Evolutionary conservation across 805 yeast species (phyloP).

Genomic region (Lipomyces mesembrius): DNA sequence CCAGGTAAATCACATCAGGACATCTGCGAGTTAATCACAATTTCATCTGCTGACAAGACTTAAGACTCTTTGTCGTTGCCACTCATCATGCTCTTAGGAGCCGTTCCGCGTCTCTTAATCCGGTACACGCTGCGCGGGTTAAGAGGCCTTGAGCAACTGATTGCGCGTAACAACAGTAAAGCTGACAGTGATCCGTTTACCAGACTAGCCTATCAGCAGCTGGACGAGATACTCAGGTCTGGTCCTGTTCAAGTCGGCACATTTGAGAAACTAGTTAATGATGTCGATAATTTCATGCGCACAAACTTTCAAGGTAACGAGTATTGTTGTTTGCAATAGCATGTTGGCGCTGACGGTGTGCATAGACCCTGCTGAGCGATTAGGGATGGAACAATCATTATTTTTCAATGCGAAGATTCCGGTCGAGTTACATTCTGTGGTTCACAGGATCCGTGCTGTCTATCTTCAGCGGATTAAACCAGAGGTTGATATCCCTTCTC

Average conservation of each 20-base stretch:
- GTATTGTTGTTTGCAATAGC: not conserved
- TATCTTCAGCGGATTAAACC: constrained; percentile 52
- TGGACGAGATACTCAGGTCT: constrained; percentile 41
- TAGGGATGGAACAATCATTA: constrained; percentile 63
- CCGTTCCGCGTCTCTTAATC: constrained; percentile 46
- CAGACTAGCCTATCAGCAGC: constrained; percentile 40
- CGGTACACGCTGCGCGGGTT: constrained; percentile 48
- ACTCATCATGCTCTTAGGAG: constrained; percentile 45
- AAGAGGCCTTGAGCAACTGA: constrained; percentile 46
- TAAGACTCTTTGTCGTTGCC: constrained; percentile 38
- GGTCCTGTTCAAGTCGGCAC: constrained; percentile 44
- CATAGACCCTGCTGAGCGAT: constrained; percentile 46
- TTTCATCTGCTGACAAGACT: not conserved
- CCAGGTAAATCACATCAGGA: constrained; percentile 39
- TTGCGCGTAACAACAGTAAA: constrained; percentile 36
- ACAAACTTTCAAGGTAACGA: constrained; percentile 38
- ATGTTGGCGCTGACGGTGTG: constrained; percentile 22
- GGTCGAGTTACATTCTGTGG: constrained; percentile 46
- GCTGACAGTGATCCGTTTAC: constrained; percentile 42
- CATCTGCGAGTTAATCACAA: not conserved
- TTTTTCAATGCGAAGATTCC: constrained; percentile 67
- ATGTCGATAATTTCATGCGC: constrained; percentile 48
- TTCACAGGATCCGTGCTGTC: constrained; percentile 52
- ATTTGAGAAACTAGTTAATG: constrained; percentile 48
- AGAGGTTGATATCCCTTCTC: constrained; percentile 55